phyloP scores from a whole-genome alignment of 1,139 yeast genomes.

The Sugiyamaella castrensis region DNA sequence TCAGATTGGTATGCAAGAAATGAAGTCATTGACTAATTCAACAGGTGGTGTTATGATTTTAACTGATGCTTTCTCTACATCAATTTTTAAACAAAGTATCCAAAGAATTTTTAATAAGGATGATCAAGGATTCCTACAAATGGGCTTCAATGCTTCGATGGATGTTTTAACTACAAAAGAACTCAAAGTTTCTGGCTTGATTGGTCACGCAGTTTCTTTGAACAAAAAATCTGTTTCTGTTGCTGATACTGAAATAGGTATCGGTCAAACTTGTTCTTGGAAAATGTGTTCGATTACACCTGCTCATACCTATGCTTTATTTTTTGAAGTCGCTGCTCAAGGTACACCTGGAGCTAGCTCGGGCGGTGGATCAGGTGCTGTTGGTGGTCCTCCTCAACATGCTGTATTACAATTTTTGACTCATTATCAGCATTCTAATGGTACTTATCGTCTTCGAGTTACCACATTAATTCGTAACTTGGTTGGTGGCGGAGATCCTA shows the following conservation, averaged over 20 bases:
- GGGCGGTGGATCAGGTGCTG: constrained; percentile 50
- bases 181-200: constrained; percentile 84
- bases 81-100: constrained; percentile 92
- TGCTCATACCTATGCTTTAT: constrained; percentile 80
- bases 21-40: constrained; percentile 81
- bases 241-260: constrained; percentile 89
- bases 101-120: constrained; percentile 84
- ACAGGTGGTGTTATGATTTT: constrained; percentile 93
- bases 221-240: constrained; percentile 54
- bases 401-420: constrained; percentile 65
- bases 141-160: constrained; percentile 68
- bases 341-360: constrained; percentile 43
- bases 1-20: constrained; percentile 96
- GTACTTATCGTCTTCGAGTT: constrained; percentile 77
- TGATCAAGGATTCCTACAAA: constrained; percentile 70
- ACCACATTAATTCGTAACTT: constrained; percentile 78
- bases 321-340: constrained; percentile 66
- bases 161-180: constrained; percentile 89
- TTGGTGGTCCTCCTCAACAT: constrained; percentile 58
- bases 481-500: constrained; percentile 49
- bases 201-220: constrained; percentile 87
- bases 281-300: constrained; percentile 83
- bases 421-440: constrained; percentile 63
- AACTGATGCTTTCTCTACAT: constrained; percentile 94
- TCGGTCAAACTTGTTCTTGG: constrained; percentile 91